phyloP scores from a whole-genome alignment of 768 basidiomycete genomes.

The Termitomyces sp. region DNA sequence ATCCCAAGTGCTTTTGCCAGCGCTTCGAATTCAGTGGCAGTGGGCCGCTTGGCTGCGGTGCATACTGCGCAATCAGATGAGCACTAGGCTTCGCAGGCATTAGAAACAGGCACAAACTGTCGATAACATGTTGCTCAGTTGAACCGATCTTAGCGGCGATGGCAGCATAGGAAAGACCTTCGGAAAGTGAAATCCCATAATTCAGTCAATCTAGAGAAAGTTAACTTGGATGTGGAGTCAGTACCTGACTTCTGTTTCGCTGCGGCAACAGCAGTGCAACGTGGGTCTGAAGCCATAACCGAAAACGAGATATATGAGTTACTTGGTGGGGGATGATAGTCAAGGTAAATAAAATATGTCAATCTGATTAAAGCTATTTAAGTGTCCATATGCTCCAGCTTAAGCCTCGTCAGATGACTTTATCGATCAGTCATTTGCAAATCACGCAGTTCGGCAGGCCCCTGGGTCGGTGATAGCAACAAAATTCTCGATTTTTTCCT shows the following conservation, averaged over 20 bases:
- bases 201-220: not conserved
- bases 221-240: not conserved
- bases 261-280: conserved; percentile 52
- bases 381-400: not conserved
- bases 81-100: not conserved
- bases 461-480: too few relatives aligned
- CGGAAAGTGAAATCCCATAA: not conserved
- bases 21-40: conserved; percentile 40
- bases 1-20: conserved; percentile 42
- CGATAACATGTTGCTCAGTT: conserved; percentile 42
- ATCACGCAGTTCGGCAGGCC: too few relatives aligned
- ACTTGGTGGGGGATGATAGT: not conserved
- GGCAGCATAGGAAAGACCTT: conserved; percentile 42
- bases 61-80: conserved; percentile 33
- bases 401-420: conserved; percentile 8
- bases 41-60: conserved; percentile 36
- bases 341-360: not conserved
- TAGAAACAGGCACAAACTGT: conserved; percentile 36
- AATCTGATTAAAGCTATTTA: not conserved
- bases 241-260: conserved; percentile 49
- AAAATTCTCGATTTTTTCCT: too few relatives aligned
- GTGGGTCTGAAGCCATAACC: conserved; percentile 31
- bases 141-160: conserved; percentile 43
- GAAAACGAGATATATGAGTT: not conserved
- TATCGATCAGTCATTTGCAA: conserved; percentile 8